Conservation (phyloP, 2,329 filamentous ascomycete genomes). For the Rhytidhysteron rufulum region DNA sequence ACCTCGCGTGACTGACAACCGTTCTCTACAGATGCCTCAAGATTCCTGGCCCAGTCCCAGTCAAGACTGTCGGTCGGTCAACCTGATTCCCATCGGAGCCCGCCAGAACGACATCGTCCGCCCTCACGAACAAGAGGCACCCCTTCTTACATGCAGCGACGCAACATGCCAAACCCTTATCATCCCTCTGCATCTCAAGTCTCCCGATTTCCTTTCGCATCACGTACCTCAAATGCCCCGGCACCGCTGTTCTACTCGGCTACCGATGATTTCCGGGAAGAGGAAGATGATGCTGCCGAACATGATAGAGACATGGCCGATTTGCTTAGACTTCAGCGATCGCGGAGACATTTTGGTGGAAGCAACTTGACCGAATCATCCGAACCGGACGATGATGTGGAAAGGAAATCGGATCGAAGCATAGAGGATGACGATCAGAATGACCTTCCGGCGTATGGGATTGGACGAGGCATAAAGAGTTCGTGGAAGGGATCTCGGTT, state of each 20-base stretch:
- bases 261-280: constrained; percentile 84
- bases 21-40: constrained; percentile 73
- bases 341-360: constrained; percentile 80
- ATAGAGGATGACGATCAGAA: constrained; percentile 45
- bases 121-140: constrained; percentile 48
- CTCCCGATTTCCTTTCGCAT: constrained; percentile 73
- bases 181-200: constrained; percentile 67
- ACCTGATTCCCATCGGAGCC: constrained; percentile 45
- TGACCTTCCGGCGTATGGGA: constrained; percentile 35
- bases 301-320: constrained; percentile 90
- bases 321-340: constrained; percentile 85
- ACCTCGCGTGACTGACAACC: constrained; percentile 43
- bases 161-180: constrained; percentile 68
- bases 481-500: constrained; percentile 53
- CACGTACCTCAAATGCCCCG: constrained; percentile 69
- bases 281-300: constrained; percentile 90
- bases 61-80: constrained; percentile 75
- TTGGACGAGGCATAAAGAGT: constrained; percentile 52
- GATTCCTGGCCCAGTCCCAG: constrained; percentile 94
- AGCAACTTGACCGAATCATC: constrained; percentile 81
- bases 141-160: constrained; percentile 48
- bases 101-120: constrained; percentile 42
- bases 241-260: constrained; percentile 94
- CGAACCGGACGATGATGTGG: constrained; percentile 72
- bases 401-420: constrained; percentile 44